Conservation (phyloP, 2,329 filamentous ascomycete species). For the Leptographium lundbergii region DNA sequence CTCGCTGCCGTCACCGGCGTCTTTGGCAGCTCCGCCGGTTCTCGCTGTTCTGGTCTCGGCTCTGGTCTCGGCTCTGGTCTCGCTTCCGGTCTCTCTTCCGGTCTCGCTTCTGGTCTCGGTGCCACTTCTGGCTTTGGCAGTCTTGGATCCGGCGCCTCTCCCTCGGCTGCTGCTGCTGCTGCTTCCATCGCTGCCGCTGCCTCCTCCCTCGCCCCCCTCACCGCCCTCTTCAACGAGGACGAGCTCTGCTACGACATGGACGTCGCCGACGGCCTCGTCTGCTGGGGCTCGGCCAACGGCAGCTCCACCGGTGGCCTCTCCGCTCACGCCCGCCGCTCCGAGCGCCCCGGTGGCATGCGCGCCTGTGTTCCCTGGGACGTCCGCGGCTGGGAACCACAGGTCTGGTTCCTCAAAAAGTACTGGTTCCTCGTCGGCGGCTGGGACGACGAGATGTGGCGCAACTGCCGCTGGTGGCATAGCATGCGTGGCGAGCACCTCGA, state of each 20-base stretch:
- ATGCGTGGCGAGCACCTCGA: constrained; percentile 12
- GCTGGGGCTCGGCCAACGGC: constrained; percentile 22
- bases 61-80: not conserved
- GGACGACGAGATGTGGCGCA: constrained; percentile 14
- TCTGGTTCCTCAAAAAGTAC: constrained; percentile 29
- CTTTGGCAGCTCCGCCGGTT: not conserved
- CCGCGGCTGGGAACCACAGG: constrained; percentile 29
- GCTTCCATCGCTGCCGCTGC: not conserved
- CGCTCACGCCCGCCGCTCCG: constrained; percentile 6
- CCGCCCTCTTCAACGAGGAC: constrained; percentile 20
- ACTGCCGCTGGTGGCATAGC: constrained; percentile 13
- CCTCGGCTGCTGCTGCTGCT: not conserved
- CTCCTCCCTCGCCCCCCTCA: not conserved
- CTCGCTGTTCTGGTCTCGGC: not conserved
- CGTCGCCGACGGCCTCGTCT: constrained; percentile 20
- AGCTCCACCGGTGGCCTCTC: constrained; percentile 7
- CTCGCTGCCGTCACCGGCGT: not conserved
- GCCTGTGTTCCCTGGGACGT: constrained; percentile 30
- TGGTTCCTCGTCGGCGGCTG: constrained; percentile 13
- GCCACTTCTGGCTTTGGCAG: not conserved
- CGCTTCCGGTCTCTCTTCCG: not conserved
- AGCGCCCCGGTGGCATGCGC: constrained; percentile 14
- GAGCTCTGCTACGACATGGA: constrained; percentile 23
- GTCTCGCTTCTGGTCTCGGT: too few species aligned
- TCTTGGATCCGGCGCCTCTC: not conserved